Evolutionary conservation across 2,329 filamentous ascomycete species (phyloP), one percentile per base, ranked within the genome.

Genomic region (Simplicillium sp.): DNA sequence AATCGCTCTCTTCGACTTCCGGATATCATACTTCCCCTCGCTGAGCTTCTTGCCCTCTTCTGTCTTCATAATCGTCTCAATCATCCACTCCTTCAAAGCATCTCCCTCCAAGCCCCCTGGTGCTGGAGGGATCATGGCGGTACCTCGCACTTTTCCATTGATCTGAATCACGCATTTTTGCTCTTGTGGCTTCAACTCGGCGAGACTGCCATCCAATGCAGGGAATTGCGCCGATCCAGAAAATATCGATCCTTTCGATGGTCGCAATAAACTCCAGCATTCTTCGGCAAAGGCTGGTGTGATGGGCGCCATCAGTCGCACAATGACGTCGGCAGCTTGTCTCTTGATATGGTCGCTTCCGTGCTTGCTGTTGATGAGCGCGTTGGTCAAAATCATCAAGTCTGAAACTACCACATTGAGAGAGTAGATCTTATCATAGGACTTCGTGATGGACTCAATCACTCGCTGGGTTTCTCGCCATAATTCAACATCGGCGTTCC

Each of bases 371-470:
- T 71, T 70, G 28, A 70, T 58, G 12, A 88, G 63, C 1, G 67
- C 60, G 56, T 94, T 94, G 4, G 86, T 89, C 13, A 94, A 69
- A 34, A 75, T 78, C 73, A 87, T 95, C 12, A 95, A 68, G 53
- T 90, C 83, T 2, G 86, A 92, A 14, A 94, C 74, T 8, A 86
- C 72, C 1, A 87, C 94, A 62, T 94, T 95, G 40, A 95, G 70
- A 1, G 83, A 73, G 56, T 88, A 84, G 1, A 87, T 79, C 38
- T 75, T 73, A 16, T 80, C 71, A 53, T 88, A 82, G 2, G 84
- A 82, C 6, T 70, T 64, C 0, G 80, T 84, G 42, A 89, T 77
- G 7, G 74, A 82, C 3, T 60, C 55, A 41, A 92, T 81, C 4
- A 80, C 81, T 36, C 70, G 64, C 54, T 94, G 84, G 1, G 82